These are phyloP conservation scores for Ramaria sp. DNA, from an alignment of 768 basidiomycete species.

Conservation along the genomic window DNA sequence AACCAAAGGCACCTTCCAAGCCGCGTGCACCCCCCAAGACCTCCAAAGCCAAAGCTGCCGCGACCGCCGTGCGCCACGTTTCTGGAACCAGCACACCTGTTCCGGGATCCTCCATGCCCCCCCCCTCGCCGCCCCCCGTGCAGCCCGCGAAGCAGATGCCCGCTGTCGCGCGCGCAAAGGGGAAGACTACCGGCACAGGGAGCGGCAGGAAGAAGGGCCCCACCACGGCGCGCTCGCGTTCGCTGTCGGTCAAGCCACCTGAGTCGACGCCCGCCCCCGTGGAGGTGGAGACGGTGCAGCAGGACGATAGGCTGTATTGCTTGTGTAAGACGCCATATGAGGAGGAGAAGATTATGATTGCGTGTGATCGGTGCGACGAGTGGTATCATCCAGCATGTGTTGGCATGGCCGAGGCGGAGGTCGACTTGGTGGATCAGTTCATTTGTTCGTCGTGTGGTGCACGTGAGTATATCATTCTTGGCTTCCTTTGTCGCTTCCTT, in stretches of 20 bases:
- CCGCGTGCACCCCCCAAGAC: not conserved
- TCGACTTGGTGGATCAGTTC: slow-evolving; percentile 88
- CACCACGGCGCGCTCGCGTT: slow-evolving; percentile 45
- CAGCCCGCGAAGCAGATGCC: slow-evolving; percentile 2
- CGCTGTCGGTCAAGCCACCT: slow-evolving; percentile 55
- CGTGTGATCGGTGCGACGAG: slow-evolving; percentile 87
- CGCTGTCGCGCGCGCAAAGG: not conserved
- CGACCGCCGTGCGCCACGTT: not conserved
- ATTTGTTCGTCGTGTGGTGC: slow-evolving; percentile 73
- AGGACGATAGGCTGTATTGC: slow-evolving; percentile 73
- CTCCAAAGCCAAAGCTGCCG: not conserved
- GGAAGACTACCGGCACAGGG: not conserved
- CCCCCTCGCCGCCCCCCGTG: not conserved
- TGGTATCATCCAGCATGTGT: slow-evolving; percentile 92
- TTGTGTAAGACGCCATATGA: slow-evolving; percentile 83
- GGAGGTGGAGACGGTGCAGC: slow-evolving; percentile 43
- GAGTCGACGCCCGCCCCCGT: slow-evolving; percentile 30
- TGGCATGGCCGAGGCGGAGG: slow-evolving; percentile 65
- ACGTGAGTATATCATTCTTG: slow-evolving; percentile 39
- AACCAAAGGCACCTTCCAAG: not conserved
- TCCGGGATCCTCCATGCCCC: not conserved
- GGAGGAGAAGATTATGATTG: slow-evolving; percentile 85
- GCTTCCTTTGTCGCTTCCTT: not conserved
- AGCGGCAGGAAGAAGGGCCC: not conserved
- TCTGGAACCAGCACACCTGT: not conserved